Conservation (phyloP, 306 rosid species). For the Sechiopsis laciniata region DNA sequence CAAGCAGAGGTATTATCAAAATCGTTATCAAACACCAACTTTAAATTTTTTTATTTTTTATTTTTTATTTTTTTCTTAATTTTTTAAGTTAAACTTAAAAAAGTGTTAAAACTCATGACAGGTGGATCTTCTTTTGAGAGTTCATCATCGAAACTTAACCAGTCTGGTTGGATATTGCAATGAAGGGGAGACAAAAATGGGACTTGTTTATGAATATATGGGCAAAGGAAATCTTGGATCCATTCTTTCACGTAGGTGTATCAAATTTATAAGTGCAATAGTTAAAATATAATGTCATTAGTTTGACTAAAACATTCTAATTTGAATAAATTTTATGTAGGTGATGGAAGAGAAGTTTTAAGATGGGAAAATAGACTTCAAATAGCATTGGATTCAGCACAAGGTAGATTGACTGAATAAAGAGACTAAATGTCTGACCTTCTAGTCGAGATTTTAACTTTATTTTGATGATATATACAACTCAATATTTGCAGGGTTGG, state of each 20-base stretch:
- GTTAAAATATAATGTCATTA: no score
- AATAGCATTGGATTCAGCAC: constrained; percentile 17
- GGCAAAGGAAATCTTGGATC: constrained; percentile 29
- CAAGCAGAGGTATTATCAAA: constrained; percentile 8
- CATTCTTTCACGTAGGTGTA: constrained; percentile 20
- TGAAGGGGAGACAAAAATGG: constrained; percentile 22
- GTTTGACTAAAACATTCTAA: no score
- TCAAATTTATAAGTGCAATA: no score
- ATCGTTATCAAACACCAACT: no score
- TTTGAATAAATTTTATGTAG: neutral
- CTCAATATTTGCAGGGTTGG: constrained; percentile 10
- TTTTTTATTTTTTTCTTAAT: no score
- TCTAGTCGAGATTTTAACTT: no score
- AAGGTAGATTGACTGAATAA: neutral
- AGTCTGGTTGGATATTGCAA: constrained; percentile 27
- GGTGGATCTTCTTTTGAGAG: constrained; percentile 27
- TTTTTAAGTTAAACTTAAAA: neutral
- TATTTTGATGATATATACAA: no score
- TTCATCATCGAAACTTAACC: constrained; percentile 38
- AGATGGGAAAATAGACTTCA: constrained; percentile 17
- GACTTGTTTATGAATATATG: constrained; percentile 33
- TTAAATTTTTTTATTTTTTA: no score
- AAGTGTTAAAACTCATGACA: constrained; percentile 10
- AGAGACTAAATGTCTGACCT: no score
- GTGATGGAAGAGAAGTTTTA: neutral